These are phyloP conservation scores for Fusarium sp. DNA, from an alignment of 2,329 filamentous ascomycete genomes.

Conservation along the genomic window DNA sequence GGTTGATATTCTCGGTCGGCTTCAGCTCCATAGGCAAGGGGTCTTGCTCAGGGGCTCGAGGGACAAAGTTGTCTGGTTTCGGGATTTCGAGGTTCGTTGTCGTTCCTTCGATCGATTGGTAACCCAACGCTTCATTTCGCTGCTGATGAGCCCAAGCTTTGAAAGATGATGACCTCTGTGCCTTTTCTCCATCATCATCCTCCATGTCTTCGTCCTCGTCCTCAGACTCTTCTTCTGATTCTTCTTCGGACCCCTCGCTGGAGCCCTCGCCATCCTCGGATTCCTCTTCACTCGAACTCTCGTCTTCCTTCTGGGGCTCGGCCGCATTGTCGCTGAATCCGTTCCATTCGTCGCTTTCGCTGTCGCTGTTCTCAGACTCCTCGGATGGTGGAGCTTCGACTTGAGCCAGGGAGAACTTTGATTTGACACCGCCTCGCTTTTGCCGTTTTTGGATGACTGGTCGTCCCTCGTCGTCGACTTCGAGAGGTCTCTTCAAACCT, in stretches of 20 bases:
- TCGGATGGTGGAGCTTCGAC: conserved; percentile 55
- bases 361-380: conserved; percentile 40
- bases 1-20: conserved; percentile 67
- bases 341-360: conserved; percentile 66
- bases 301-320: conserved; percentile 44
- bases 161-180: conserved; percentile 73
- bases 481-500: conserved; percentile 88
- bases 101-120: conserved; percentile 59
- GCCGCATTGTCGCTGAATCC: conserved; percentile 67
- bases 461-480: conserved; percentile 80
- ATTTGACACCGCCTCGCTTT: conserved; percentile 72
- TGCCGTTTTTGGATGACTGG: conserved; percentile 88
- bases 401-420: conserved; percentile 61
- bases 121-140: conserved; percentile 85
- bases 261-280: conserved; percentile 44
- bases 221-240: conserved; percentile 49
- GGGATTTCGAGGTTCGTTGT: conserved; percentile 63
- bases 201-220: conserved; percentile 48
- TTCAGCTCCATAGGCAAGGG: conserved; percentile 75
- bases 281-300: conserved; percentile 41
- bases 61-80: conserved; percentile 71
- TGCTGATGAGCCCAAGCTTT: conserved; percentile 93
- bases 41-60: conserved; percentile 76
- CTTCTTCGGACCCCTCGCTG: conserved; percentile 43
- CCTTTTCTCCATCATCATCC: conserved; percentile 46